A percentile compares a stretch with the other conserved stretches of the same genome.
phyloP scores from a whole-genome alignment of 1,284 basidiomycete species.

The Albatrellus sp. region DNA sequence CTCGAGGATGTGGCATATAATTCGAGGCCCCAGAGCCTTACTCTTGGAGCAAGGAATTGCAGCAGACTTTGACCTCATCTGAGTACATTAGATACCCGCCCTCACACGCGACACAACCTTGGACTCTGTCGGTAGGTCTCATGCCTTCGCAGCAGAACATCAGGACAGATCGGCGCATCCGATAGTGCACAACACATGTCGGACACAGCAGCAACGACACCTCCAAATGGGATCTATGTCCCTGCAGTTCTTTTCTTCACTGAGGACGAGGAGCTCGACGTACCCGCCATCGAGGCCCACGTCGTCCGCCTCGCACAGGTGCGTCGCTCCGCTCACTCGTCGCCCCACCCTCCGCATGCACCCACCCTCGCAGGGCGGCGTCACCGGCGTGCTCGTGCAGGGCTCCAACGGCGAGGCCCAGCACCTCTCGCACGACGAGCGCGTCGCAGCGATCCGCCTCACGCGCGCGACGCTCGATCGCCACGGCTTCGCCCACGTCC shows the following conservation, averaged over 20 bases:
- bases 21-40: no score
- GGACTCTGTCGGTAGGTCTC: no score
- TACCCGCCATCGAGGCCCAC: conserved; percentile 46
- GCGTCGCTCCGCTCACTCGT: conserved; percentile 7
- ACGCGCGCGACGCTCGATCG: conserved; percentile 67
- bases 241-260: conserved; percentile 65
- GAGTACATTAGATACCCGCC: no score
- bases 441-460: conserved; percentile 48
- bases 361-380: conserved; percentile 35
- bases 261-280: conserved; percentile 53
- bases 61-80: no score
- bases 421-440: conserved; percentile 63
- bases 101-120: no score
- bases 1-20: no score
- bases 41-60: no score
- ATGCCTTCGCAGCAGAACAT: no score
- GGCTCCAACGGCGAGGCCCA: conserved; percentile 73
- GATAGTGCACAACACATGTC: no score
- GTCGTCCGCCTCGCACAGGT: conserved; percentile 58
- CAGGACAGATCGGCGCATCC: no score
- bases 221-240: conserved; percentile 59
- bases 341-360: neutral
- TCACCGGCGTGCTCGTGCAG: conserved; percentile 66
- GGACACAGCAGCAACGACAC: conserved; percentile 16
- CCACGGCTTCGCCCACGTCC: conserved; percentile 53